phyloP scores from a whole-genome alignment of 164 flowering plant genomes.

The Liriodendron chinense region DNA sequence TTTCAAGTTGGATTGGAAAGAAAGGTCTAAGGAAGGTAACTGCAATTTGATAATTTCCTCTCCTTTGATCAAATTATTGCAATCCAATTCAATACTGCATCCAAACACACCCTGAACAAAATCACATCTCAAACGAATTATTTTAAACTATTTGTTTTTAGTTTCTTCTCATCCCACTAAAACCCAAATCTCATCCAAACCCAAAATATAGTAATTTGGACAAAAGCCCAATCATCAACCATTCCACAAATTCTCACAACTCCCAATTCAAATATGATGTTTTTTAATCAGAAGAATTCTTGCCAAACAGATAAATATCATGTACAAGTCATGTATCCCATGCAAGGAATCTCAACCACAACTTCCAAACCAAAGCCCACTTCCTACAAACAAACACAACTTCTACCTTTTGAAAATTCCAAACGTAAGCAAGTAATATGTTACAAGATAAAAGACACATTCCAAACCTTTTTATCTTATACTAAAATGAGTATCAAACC shows the following conservation, averaged over 20 bases:
- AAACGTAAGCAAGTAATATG: constrained; percentile 7
- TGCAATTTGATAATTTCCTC: neutral
- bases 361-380: constrained; percentile 3
- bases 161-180: neutral
- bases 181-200: neutral
- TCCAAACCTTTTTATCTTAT: constrained; percentile 3
- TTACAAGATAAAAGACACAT: constrained; percentile 5
- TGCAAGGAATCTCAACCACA: constrained; percentile 11
- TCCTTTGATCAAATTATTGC: too few species aligned
- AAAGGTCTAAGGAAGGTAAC: too few species aligned
- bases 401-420: neutral
- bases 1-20: neutral
- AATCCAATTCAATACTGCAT: neutral
- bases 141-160: neutral
- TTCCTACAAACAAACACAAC: constrained; percentile 1
- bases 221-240: neutral
- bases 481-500: constrained; percentile 3
- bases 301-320: constrained; percentile 6
- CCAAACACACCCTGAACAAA: neutral
- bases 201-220: neutral
- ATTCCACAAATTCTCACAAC: neutral
- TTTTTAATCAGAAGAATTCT: constrained; percentile 1
- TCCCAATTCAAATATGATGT: constrained; percentile 2
- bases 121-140: neutral
- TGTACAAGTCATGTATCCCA: constrained; percentile 8